These are phyloP conservation scores for Ustilago hordei DNA, from an alignment of 1,284 basidiomycete species.

Conservation along the genomic window DNA sequence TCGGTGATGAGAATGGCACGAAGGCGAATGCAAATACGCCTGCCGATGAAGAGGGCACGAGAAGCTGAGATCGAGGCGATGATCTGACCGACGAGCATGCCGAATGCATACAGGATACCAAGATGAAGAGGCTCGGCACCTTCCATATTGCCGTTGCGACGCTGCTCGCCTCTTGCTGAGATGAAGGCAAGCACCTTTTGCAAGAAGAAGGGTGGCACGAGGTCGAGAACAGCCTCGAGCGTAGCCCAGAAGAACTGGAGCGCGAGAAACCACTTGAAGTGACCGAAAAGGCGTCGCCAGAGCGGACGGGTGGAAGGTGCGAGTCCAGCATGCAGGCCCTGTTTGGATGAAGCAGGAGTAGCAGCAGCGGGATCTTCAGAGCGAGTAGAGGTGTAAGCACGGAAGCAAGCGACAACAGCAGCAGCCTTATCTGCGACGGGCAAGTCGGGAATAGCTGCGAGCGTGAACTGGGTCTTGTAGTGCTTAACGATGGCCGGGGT, in stretches of 20 bases:
- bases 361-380: constrained; percentile 11
- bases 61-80: constrained; percentile 70
- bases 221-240: constrained; percentile 71
- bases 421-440: constrained; percentile 73
- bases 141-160: constrained; percentile 26
- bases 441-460: constrained; percentile 72
- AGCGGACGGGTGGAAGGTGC: constrained; percentile 65
- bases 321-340: constrained; percentile 53
- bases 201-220: constrained; percentile 72
- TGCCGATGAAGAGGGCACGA: constrained; percentile 72
- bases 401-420: constrained; percentile 63
- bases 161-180: constrained; percentile 38
- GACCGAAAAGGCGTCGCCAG: constrained; percentile 68
- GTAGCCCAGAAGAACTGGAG: constrained; percentile 71
- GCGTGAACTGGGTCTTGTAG: constrained; percentile 70
- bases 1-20: constrained; percentile 73
- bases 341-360: constrained; percentile 9
- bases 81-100: constrained; percentile 72
- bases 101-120: constrained; percentile 72
- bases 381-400: constrained; percentile 49
- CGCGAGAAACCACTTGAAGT: constrained; percentile 67
- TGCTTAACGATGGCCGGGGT: constrained; percentile 71
- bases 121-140: constrained; percentile 70
- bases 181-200: constrained; percentile 72
- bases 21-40: constrained; percentile 71